These are phyloP conservation scores for Trichopus zeylanicus DNA, from an alignment of 116 monocot genomes.

Conservation along the genomic window DNA sequence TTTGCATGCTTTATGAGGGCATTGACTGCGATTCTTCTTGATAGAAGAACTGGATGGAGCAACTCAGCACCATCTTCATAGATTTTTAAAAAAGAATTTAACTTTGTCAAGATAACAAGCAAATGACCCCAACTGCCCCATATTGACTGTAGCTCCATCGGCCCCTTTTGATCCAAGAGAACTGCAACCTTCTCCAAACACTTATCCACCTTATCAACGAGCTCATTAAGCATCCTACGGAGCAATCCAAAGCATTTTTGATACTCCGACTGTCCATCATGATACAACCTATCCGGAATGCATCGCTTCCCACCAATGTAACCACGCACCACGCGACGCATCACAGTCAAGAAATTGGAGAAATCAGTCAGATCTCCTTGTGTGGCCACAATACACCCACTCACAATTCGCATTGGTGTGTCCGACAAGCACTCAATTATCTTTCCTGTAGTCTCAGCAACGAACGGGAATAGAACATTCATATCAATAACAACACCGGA, in stretches of 20 bases:
- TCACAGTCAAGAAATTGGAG: conserved; percentile 37
- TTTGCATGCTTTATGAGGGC: conserved; percentile 36
- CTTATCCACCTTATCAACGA: conserved; percentile 28
- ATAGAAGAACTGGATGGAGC: conserved; percentile 41
- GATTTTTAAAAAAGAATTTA: conserved; percentile 40
- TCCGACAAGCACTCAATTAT: conserved; percentile 17
- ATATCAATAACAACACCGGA: no score
- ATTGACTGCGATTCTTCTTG: conserved; percentile 34
- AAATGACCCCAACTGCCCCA: conserved; percentile 25
- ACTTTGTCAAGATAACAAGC: conserved; percentile 32
- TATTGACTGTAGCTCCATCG: conserved; percentile 8
- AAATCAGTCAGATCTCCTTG: conserved; percentile 32
- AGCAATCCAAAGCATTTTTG: conserved; percentile 27
- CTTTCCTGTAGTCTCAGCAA: conserved; percentile 26
- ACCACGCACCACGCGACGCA: conserved; percentile 13
- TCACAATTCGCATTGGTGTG: conserved; percentile 18
- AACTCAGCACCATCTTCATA: conserved; percentile 29
- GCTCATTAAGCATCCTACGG: conserved; percentile 22
- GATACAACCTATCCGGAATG: conserved; percentile 13
- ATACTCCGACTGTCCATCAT: neutral
- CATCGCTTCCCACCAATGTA: conserved; percentile 11
- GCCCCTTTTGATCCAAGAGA: conserved; percentile 4
- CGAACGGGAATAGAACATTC: conserved; percentile 43
- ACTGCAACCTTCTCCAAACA: conserved; percentile 33
- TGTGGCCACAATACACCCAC: conserved; percentile 3